phyloP scores from a whole-genome alignment of 176 grass and related monocot species.

The Saccharum spontaneum region DNA sequence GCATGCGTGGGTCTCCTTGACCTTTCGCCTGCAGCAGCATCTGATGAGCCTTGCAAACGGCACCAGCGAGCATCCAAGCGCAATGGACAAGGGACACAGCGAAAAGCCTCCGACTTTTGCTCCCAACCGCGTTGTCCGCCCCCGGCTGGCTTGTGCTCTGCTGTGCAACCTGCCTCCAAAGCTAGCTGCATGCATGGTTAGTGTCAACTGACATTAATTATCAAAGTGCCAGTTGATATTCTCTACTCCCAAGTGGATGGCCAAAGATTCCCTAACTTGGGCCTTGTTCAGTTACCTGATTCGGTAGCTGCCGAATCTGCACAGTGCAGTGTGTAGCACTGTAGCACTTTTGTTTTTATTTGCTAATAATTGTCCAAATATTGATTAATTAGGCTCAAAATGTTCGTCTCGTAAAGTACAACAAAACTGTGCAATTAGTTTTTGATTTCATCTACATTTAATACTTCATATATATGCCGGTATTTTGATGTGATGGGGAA shows the following conservation, averaged over 20 bases:
- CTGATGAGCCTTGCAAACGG: not conserved
- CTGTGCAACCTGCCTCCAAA: not conserved
- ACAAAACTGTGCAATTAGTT: no score
- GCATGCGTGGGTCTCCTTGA: not conserved
- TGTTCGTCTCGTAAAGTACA: no score
- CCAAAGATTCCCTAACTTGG: not conserved
- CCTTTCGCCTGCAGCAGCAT: conserved; percentile 5
- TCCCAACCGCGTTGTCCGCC: not conserved
- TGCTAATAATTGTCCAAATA: no score
- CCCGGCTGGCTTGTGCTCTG: not conserved
- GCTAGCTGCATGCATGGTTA: not conserved
- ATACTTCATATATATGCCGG: no score
- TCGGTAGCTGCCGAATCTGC: no score
- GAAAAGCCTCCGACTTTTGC: not conserved
- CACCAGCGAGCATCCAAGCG: conserved; percentile 34
- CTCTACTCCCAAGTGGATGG: not conserved
- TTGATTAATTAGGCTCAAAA: no score
- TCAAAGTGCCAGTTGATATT: not conserved
- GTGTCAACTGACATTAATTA: not conserved
- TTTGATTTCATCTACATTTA: no score
- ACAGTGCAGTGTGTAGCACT: no score
- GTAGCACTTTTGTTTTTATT: no score
- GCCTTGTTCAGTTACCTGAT: no score
- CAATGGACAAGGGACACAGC: conserved; percentile 8
- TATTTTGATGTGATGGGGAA: no score